Evolutionary conservation across 2,329 filamentous ascomycete genomes (phyloP).

Genomic region (Blastomyces gilchristii): DNA sequence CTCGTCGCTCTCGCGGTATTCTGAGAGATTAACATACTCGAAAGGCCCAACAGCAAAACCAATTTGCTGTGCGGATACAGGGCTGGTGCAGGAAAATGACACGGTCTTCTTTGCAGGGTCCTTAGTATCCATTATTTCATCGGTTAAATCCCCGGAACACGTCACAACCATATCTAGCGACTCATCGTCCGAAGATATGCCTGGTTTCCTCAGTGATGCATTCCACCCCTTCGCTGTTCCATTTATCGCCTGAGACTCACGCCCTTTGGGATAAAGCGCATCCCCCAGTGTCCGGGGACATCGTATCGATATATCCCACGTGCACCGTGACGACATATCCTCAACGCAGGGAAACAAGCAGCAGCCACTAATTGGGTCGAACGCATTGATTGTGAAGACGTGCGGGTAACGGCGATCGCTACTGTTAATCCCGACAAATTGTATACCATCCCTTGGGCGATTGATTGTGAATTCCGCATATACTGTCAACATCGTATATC

Average conservation of each 20-base stretch:
- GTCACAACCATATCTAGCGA: slow-evolving; percentile 80
- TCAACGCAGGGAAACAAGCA: slow-evolving; percentile 92
- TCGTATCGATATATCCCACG: slow-evolving; percentile 81
- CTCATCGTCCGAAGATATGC: slow-evolving; percentile 65
- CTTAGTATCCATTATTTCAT: slow-evolving; percentile 66
- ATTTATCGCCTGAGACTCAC: slow-evolving; percentile 18
- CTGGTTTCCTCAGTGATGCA: slow-evolving; percentile 24
- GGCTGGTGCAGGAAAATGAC: slow-evolving; percentile 65
- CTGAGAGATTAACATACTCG: slow-evolving; percentile 79
- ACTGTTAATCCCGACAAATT: slow-evolving; percentile 78
- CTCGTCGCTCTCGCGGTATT: slow-evolving; percentile 81
- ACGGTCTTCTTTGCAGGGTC: slow-evolving; percentile 79
- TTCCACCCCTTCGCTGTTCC: slow-evolving; percentile 22
- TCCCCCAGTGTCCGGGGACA: slow-evolving; percentile 81
- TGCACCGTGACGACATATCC: slow-evolving; percentile 66
- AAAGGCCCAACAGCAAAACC: slow-evolving; percentile 93
- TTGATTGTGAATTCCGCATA: slow-evolving; percentile 68
- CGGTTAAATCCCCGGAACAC: slow-evolving; percentile 78
- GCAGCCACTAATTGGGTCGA: slow-evolving; percentile 57
- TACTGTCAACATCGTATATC: slow-evolving; percentile 52
- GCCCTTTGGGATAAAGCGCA: slow-evolving; percentile 39
- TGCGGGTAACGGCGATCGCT: slow-evolving; percentile 79
- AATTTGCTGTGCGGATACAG: slow-evolving; percentile 76
- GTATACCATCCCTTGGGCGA: slow-evolving; percentile 71
- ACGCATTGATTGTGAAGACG: slow-evolving; percentile 74